Percentiles rank a stretch among this genome's conserved stretches.
Conservation (phyloP, 1,139 yeast genomes). For the Blastobotrys elegans region DNA sequence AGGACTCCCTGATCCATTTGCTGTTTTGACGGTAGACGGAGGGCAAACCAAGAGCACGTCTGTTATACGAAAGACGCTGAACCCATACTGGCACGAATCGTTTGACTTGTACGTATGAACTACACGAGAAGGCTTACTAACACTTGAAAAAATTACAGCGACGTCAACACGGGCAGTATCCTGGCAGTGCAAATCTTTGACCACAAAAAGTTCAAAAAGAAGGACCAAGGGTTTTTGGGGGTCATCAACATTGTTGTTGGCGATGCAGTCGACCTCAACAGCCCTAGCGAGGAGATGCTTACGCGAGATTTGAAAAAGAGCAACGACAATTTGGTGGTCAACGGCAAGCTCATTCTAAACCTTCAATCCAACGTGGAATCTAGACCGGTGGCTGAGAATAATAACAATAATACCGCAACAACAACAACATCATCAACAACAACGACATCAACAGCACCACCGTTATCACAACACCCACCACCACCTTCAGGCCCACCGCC, state of each 20-base stretch:
- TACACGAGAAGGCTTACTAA: too few species aligned
- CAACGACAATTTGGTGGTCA: slow-evolving; percentile 84
- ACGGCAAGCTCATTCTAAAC: slow-evolving; percentile 78
- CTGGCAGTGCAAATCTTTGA: slow-evolving; percentile 93
- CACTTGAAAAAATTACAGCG: too few species aligned
- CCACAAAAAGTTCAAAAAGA: slow-evolving; percentile 94
- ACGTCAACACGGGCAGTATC: slow-evolving; percentile 78
- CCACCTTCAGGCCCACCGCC: slow-evolving; percentile 10
- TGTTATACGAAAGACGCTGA: slow-evolving; percentile 87
- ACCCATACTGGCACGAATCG: slow-evolving; percentile 97
- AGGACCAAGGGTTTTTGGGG: slow-evolving; percentile 98
- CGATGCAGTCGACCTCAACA: slow-evolving; percentile 74
- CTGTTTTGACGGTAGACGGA: slow-evolving; percentile 95
- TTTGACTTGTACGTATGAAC: slow-evolving; percentile 45
- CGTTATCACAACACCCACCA: not conserved
- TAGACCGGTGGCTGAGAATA: slow-evolving; percentile 38
- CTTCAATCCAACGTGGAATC: slow-evolving; percentile 41
- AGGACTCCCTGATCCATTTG: slow-evolving; percentile 86
- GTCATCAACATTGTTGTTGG: slow-evolving; percentile 89
- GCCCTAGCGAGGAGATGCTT: slow-evolving; percentile 66
- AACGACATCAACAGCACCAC: slow-evolving; percentile 7
- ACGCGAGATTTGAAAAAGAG: slow-evolving; percentile 90
- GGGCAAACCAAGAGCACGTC: slow-evolving; percentile 93
- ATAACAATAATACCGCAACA: not conserved
- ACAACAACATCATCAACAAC: not conserved